These are phyloP conservation scores for Cytospora schulzeri DNA, from an alignment of 2,329 filamentous ascomycete species.

Conservation along the genomic window DNA sequence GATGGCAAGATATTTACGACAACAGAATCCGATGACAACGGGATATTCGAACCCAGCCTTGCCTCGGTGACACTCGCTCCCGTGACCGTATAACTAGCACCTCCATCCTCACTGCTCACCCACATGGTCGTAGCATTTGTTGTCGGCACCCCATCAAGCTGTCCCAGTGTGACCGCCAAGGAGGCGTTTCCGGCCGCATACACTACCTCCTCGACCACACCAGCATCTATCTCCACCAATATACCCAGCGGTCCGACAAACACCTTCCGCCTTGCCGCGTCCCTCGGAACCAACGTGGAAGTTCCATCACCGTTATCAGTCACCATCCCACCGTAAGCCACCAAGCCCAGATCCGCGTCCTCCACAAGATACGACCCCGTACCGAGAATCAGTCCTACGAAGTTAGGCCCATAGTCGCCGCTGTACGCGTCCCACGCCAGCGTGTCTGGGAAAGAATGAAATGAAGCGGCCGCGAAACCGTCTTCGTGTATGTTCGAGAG, in stretches of 20 bases:
- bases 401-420: conserved; percentile 60
- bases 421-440: conserved; percentile 58
- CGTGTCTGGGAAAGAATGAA: conserved; percentile 59
- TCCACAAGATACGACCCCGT: conserved; percentile 52
- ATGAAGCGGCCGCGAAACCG: conserved; percentile 57
- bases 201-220: conserved; percentile 42
- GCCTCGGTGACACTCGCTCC: conserved; percentile 29
- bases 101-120: conserved; percentile 37
- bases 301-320: conserved; percentile 26
- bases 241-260: conserved; percentile 51
- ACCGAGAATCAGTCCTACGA: conserved; percentile 53
- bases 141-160: conserved; percentile 35
- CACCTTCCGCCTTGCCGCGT: conserved; percentile 49
- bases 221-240: conserved; percentile 46
- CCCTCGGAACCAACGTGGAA: conserved; percentile 44
- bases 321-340: conserved; percentile 52
- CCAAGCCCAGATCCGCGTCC: conserved; percentile 47
- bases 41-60: conserved; percentile 36
- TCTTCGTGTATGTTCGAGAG: conserved; percentile 57
- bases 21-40: conserved; percentile 32
- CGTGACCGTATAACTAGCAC: conserved; percentile 33
- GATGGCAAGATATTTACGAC: conserved; percentile 24
- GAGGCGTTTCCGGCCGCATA: conserved; percentile 35
- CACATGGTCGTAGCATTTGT: conserved; percentile 39
- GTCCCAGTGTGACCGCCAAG: conserved; percentile 36